Base-by-base conservation (phyloP, 768 basidiomycete species). In the Mycena rosella region DNA sequence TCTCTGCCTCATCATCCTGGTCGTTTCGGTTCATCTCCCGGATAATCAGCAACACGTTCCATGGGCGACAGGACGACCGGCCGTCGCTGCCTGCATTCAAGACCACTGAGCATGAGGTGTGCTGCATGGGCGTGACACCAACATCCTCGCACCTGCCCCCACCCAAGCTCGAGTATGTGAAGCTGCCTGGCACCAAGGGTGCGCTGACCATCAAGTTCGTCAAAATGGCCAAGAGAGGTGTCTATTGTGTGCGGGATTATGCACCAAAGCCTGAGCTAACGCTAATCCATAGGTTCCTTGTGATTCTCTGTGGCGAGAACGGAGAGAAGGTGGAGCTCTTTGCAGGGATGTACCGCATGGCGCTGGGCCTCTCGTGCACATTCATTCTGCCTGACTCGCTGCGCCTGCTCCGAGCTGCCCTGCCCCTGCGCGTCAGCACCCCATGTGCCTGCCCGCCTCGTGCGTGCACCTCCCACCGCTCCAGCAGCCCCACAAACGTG, bases 321-420 rank as follows among this genome's bases (percentile, higher is more conserved):
- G 96, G 94, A 18, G 95, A 96, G 81, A 95, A 96, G n/a, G 95
- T 97, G 52, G 95, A 97, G 74, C 82, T 97, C 14, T 97, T 96
- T 78, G 95, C 96, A 44, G 95, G 96, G 29, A 95, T 95, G 14
- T 93, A 94, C 71, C 86, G 92, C 60, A 94, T 93, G n/a, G 94
- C 95, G 7, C 87, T 96, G 17, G 92, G 92, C 0, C 85, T 96
- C 36, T 96, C 95, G n/a, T 87, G 95, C 48, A 96, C 95, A 1
- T 96, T 96, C 77, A 96, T 96, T 69, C 82, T 96, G 40, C 95
- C 95, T 0, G 95, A 96, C 74, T 95, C 95, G 15, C 95, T 96
- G 4, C 87, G 92, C 29, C 93, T 93, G 3, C 81, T 96, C 56
- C 81, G 44, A 80, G 73, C 61, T 74, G 67, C 52, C 82, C 84